A percentile compares a stretch with the other conserved stretches of the same genome.
Evolutionary conservation across 2,329 filamentous ascomycete genomes (phyloP).

Genomic region (Aspergillus udagawae): DNA sequence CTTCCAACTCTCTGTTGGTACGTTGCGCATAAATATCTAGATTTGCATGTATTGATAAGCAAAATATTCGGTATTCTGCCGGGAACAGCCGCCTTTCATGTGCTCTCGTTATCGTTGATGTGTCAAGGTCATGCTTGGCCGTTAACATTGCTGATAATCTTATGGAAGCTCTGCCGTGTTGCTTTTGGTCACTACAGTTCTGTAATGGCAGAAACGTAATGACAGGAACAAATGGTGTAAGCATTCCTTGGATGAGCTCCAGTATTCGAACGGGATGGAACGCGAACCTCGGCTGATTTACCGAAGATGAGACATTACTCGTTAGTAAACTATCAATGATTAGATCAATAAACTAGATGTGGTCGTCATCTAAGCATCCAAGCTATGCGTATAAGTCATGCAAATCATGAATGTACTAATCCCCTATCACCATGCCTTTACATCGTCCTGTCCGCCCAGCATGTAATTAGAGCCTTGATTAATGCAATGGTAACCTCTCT

Average conservation of each 20-base stretch:
- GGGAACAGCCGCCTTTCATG: background rate
- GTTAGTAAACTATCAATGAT: background rate
- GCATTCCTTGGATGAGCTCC: too few relatives aligned
- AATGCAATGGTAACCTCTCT: constrained; percentile 39
- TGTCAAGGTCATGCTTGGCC: background rate
- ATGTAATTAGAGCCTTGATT: constrained; percentile 40
- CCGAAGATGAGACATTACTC: background rate
- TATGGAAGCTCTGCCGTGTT: too few relatives aligned
- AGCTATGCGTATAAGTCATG: background rate
- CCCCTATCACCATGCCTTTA: background rate
- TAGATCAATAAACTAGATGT: background rate
- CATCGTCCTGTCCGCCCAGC: constrained; percentile 33
- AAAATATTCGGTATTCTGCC: background rate
- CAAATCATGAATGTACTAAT: background rate
- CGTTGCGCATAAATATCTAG: background rate
- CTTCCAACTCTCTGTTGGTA: background rate
- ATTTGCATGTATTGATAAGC: background rate
- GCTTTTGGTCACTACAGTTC: too few relatives aligned
- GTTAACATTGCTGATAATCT: too few relatives aligned
- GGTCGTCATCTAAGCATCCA: background rate
- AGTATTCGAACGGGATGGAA: too few relatives aligned
- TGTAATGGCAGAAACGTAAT: too few relatives aligned
- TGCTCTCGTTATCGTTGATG: background rate
- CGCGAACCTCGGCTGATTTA: too few relatives aligned
- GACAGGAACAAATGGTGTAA: too few relatives aligned